A percentile compares a stretch with the other conserved stretches of the same genome.
Conservation (phyloP, 2,329 filamentous ascomycete species). For the Exophiala sp. region DNA sequence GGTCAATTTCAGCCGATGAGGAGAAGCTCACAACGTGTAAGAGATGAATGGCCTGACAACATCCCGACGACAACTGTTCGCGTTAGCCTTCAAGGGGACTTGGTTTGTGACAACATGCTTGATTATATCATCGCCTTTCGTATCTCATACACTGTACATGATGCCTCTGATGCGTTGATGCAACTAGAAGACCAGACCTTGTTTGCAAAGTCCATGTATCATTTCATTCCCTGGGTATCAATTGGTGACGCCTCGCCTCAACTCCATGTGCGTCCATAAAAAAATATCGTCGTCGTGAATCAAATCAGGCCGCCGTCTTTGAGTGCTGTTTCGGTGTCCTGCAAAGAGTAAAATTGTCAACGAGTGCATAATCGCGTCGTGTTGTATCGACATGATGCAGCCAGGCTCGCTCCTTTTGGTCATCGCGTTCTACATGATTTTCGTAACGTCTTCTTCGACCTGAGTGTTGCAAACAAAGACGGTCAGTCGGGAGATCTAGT, state of each 20-base stretch:
- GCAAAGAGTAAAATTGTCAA: constrained; percentile 13
- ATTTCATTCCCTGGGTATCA: constrained; percentile 13
- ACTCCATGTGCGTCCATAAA: not conserved
- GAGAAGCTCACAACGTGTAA: constrained; percentile 1
- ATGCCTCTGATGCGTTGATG: constrained; percentile 6
- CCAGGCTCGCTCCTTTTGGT: not conserved
- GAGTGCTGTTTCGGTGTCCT: constrained; percentile 20
- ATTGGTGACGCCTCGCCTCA: constrained; percentile 11
- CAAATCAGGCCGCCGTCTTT: constrained; percentile 12
- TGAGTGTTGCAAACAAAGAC: constrained; percentile 45
- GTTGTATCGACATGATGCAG: not conserved
- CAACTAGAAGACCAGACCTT: constrained; percentile 16
- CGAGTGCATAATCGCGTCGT: constrained; percentile 4
- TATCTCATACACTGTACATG: constrained; percentile 14
- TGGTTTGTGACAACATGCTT: constrained; percentile 10
- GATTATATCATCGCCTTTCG: constrained; percentile 14
- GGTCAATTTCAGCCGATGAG: constrained; percentile 4
- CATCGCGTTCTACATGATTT: constrained; percentile 67
- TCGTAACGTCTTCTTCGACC: constrained; percentile 87
- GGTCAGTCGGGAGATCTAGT: constrained; percentile 24
- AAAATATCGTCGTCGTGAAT: not conserved
- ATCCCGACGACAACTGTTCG: constrained; percentile 3
- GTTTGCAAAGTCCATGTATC: constrained; percentile 26
- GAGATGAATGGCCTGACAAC: not conserved
- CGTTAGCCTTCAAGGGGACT: constrained; percentile 10